phyloP scores from a whole-genome alignment of 371 early-diverging fungal species.

The Lichtheimia corymbifera region DNA sequence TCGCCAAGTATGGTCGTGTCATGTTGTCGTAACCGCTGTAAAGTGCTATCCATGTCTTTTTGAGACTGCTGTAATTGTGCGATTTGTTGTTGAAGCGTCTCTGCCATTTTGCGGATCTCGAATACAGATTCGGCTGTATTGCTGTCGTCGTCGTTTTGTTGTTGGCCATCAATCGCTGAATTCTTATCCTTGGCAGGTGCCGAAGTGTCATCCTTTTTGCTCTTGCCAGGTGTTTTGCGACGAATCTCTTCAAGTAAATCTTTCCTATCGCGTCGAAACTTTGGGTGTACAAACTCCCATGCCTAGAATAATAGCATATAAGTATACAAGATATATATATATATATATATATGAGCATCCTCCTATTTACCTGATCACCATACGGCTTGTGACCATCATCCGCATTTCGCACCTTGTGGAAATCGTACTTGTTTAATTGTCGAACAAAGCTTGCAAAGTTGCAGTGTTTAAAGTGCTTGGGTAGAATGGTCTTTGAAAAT shows the following conservation, averaged over 20 bases:
- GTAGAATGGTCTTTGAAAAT: constrained; percentile 74
- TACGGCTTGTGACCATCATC: constrained; percentile 53
- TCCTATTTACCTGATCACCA: constrained; percentile 56
- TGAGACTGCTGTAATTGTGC: constrained; percentile 39
- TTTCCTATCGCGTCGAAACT: constrained; percentile 64
- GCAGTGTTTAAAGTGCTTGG: constrained; percentile 89
- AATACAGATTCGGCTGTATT: neutral
- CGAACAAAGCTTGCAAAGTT: constrained; percentile 94
- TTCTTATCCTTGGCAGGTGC: constrained; percentile 6
- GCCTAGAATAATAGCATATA: constrained; percentile 38
- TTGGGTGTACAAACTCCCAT: constrained; percentile 82
- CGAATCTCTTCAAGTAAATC: constrained; percentile 67
- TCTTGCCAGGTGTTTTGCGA: constrained; percentile 51
- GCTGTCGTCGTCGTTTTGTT: constrained; percentile 5
- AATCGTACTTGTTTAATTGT: constrained; percentile 96
- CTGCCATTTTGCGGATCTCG: constrained; percentile 22
- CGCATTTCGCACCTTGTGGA: constrained; percentile 78
- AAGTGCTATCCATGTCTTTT: constrained; percentile 28
- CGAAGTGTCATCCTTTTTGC: constrained; percentile 23
- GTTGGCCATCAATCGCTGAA: neutral
- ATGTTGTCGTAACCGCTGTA: constrained; percentile 48
- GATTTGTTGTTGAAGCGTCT: constrained; percentile 49
- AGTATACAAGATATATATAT: neutral
- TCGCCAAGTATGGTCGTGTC: constrained; percentile 62
- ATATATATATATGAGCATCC: no score